These are phyloP conservation scores for Mallotus japonicus DNA, from an alignment of 441 rosid genomes.

Conservation along the genomic window DNA sequence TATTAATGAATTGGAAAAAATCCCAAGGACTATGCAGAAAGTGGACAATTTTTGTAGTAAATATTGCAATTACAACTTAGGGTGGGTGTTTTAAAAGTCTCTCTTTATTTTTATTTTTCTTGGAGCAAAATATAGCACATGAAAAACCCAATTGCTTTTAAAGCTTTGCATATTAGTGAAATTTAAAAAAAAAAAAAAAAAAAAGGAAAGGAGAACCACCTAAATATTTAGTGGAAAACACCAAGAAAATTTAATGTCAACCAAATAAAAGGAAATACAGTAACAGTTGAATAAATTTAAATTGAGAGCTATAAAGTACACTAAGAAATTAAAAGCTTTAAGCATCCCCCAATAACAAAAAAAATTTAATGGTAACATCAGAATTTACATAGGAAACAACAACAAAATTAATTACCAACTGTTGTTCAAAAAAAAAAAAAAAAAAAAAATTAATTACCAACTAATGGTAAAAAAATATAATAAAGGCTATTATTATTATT, in stretches of 20 bases:
- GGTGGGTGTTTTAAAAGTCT: constrained; percentile 30
- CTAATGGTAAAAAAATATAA: constrained; percentile 1
- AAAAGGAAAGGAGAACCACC: constrained; percentile 37
- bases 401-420: constrained; percentile 16
- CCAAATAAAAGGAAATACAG: constrained; percentile 41
- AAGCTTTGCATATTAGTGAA: constrained; percentile 23
- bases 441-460: constrained; percentile 9
- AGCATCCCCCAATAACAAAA: constrained; percentile 13
- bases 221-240: constrained; percentile 59
- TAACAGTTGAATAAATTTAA: constrained; percentile 32
- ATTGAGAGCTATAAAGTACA: constrained; percentile 22
- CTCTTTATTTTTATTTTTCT: neutral
- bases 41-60: constrained; percentile 36
- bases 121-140: constrained; percentile 26
- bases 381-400: constrained; percentile 31
- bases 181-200: neutral
- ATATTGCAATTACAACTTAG: constrained; percentile 31
- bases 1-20: constrained; percentile 48
- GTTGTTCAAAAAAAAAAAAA: too few relatives aligned
- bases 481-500: too few relatives aligned
- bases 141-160: constrained; percentile 44
- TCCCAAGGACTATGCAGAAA: constrained; percentile 40
- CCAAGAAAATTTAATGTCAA: constrained; percentile 68
- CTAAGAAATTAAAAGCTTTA: constrained; percentile 32
- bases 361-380: constrained; percentile 37